phyloP scores from a whole-genome alignment of 805 yeast species.

The Kluyveromyces siamensis region DNA sequence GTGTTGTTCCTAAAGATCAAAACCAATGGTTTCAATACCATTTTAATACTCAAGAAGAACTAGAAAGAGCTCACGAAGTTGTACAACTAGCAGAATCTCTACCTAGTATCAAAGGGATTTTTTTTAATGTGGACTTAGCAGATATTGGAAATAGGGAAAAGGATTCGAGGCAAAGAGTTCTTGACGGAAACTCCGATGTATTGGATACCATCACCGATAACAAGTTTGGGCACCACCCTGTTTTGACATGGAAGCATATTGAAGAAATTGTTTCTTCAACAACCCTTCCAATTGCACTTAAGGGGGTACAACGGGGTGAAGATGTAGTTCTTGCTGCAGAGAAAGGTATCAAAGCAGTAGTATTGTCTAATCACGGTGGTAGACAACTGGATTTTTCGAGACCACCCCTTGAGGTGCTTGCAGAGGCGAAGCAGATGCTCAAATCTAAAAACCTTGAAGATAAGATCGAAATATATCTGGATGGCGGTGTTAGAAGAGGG shows the following conservation, averaged over 20 bases:
- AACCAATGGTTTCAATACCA: conserved; percentile 44
- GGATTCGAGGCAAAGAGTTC: conserved; percentile 31
- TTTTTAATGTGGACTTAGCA: conserved; percentile 50
- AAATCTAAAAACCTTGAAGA: conserved; percentile 34
- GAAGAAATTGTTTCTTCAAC: conserved; percentile 26
- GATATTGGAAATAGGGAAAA: conserved; percentile 45
- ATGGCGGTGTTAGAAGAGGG: conserved; percentile 74
- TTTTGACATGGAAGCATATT: conserved; percentile 30
- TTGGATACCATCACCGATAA: conserved; percentile 3
- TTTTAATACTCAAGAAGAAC: conserved; percentile 33
- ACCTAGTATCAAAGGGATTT: conserved; percentile 37
- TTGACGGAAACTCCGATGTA: conserved; percentile 10
- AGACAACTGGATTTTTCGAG: conserved; percentile 56
- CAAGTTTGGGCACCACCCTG: conserved; percentile 11
- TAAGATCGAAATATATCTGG: conserved; percentile 55
- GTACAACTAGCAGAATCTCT: conserved; percentile 33
- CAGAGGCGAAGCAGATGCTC: conserved; percentile 41
- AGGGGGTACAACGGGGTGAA: conserved; percentile 61
- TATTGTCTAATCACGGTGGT: conserved; percentile 70
- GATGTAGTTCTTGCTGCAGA: conserved; percentile 53
- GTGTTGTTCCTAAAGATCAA: conserved; percentile 26
- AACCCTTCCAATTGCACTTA: conserved; percentile 40
- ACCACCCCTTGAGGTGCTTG: conserved; percentile 54
- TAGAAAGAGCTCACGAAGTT: conserved; percentile 19
- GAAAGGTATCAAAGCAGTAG: conserved; percentile 52